These are phyloP conservation scores for Aspergillus sp. DNA, from an alignment of 2,329 filamentous ascomycete species.

Conservation along the genomic window DNA sequence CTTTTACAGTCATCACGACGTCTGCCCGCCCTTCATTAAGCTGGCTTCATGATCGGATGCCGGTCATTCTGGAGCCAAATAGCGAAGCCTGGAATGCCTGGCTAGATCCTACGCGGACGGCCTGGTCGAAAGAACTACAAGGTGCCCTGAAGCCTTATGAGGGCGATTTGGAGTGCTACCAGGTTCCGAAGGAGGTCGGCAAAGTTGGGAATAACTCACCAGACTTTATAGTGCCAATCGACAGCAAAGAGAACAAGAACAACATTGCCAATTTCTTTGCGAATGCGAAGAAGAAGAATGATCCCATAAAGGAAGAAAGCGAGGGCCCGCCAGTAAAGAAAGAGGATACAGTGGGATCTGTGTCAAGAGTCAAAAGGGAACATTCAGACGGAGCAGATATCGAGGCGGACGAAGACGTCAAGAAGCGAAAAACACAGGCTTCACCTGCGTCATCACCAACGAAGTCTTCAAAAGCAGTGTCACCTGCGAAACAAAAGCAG, in stretches of 20 bases:
- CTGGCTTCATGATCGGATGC: slow-evolving; percentile 95
- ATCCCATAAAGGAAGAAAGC: slow-evolving; percentile 27
- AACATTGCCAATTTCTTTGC: slow-evolving; percentile 95
- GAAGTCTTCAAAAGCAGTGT: slow-evolving; percentile 36
- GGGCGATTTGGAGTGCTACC: slow-evolving; percentile 79
- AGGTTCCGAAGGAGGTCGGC: slow-evolving; percentile 83
- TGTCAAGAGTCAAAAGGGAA: slow-evolving; percentile 50
- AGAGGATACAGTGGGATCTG: slow-evolving; percentile 54
- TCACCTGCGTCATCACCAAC: slow-evolving; percentile 29
- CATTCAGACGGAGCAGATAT: slow-evolving; percentile 31
- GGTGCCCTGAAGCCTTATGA: slow-evolving; percentile 73
- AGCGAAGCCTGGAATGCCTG: slow-evolving; percentile 70
- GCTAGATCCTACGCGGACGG: slow-evolving; percentile 70
- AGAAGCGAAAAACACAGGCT: slow-evolving; percentile 26
- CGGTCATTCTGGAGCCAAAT: slow-evolving; percentile 79
- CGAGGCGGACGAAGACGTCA: slow-evolving; percentile 17
- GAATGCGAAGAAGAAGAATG: slow-evolving; percentile 46
- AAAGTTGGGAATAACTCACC: slow-evolving; percentile 93
- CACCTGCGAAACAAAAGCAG: slow-evolving; percentile 39
- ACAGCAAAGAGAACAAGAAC: slow-evolving; percentile 83
- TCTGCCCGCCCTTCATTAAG: slow-evolving; percentile 76
- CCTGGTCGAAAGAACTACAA: slow-evolving; percentile 80
- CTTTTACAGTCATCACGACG: slow-evolving; percentile 93
- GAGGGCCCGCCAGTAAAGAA: slow-evolving; percentile 31
- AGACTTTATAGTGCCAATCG: slow-evolving; percentile 76